A percentile compares a stretch with the other conserved stretches of the same genome.
These are phyloP conservation scores for Basipetospora chlamydospora DNA, from an alignment of 2,329 filamentous ascomycete species.

Conservation along the genomic window DNA sequence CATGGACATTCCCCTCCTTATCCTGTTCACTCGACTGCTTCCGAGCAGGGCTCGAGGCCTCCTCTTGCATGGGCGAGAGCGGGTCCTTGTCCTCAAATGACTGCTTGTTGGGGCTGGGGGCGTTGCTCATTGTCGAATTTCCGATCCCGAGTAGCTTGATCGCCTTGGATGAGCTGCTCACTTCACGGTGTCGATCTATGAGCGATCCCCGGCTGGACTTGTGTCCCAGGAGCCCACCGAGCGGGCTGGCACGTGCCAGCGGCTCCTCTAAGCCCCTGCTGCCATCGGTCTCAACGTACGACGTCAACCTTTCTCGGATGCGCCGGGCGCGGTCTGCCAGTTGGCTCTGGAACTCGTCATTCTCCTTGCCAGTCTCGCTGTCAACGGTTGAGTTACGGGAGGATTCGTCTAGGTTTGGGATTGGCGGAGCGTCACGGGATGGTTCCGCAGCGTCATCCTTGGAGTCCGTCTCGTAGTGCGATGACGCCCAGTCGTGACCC, in stretches of 20 bases:
- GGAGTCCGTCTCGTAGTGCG: slow-evolving; percentile 1
- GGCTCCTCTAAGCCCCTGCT: slow-evolving; percentile 7
- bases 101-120: slow-evolving; percentile 19
- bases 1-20: slow-evolving; percentile 29
- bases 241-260: slow-evolving; percentile 33
- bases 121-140: slow-evolving; percentile 22
- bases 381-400: neutral
- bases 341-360: slow-evolving; percentile 59
- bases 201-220: slow-evolving; percentile 58
- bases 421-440: neutral
- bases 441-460: neutral
- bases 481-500: slow-evolving; percentile 11
- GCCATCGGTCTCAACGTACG: slow-evolving; percentile 48
- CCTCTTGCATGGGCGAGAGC: slow-evolving; percentile 14
- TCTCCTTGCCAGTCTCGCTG: slow-evolving; percentile 21
- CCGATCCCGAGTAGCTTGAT: slow-evolving; percentile 48
- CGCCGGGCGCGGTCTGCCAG: slow-evolving; percentile 55
- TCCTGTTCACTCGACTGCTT: slow-evolving; percentile 12
- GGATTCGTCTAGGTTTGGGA: neutral
- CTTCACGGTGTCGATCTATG: slow-evolving; percentile 31
- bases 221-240: slow-evolving; percentile 44
- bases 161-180: slow-evolving; percentile 33
- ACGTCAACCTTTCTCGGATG: slow-evolving; percentile 59
- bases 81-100: slow-evolving; percentile 19
- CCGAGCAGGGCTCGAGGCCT: slow-evolving; percentile 7